Conservation (phyloP, 1,284 basidiomycete species). For the Microbotryum silenes-acaulis region DNA sequence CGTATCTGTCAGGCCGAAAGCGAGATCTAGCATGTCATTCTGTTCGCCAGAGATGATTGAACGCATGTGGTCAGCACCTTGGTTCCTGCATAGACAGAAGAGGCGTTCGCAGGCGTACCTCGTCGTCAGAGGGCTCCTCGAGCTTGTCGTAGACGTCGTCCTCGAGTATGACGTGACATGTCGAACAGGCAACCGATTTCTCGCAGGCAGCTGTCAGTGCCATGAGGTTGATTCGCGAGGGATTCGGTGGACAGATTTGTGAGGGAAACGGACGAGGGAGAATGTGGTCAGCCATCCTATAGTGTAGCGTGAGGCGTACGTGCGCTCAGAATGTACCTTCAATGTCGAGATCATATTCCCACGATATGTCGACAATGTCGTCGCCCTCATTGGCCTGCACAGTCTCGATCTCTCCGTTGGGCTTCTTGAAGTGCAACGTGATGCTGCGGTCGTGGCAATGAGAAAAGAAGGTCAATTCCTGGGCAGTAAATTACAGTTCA, state of each 20-base stretch:
- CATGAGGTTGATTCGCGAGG: too few relatives aligned
- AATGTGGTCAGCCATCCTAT: too few relatives aligned
- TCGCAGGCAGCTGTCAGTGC: conserved; percentile 63
- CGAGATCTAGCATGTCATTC: conserved; percentile 93
- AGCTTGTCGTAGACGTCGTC: conserved; percentile 74
- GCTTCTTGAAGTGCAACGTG: conserved; percentile 79
- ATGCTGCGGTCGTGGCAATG: conserved; percentile 51
- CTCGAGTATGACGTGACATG: conserved; percentile 88
- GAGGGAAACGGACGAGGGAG: neutral
- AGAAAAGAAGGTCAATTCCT: neutral
- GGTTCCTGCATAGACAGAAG: neutral
- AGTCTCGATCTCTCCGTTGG: conserved; percentile 73
- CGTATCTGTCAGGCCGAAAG: conserved; percentile 93
- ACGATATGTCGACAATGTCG: conserved; percentile 80
- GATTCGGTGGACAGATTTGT: too few relatives aligned
- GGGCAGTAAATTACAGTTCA: conserved; percentile 4
- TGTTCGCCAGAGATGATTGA: neutral
- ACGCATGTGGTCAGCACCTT: too few relatives aligned
- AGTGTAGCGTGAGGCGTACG: too few relatives aligned
- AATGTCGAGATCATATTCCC: conserved; percentile 95
- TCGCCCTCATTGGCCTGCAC: conserved; percentile 91
- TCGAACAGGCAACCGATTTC: conserved; percentile 92
- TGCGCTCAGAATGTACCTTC: conserved; percentile 57
- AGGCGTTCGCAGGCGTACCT: conserved; percentile 48
- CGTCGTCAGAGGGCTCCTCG: conserved; percentile 90